Evolutionary conservation across 495 filamentous ascomycete genomes (phyloP), one percentile per base, ranked within the genome.

Genomic region (Aspergillus taichungensis): DNA sequence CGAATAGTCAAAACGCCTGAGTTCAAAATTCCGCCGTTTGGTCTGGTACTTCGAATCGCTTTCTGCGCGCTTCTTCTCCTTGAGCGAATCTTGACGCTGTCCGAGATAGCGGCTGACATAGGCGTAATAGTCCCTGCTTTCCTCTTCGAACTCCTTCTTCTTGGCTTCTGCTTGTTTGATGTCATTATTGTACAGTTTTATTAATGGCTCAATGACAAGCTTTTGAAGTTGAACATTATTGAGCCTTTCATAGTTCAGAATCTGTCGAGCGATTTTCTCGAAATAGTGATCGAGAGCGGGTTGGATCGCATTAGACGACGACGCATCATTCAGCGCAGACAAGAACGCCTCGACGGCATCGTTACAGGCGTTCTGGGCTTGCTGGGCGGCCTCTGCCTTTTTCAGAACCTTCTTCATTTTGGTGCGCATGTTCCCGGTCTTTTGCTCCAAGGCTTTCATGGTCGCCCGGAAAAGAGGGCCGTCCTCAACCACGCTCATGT

Each of bases 81-180:
- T 98, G 41, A 94, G 69, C 8, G 92, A 92, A 62, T 98, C 94
- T 59, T 94, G 87, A 37, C 89, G 79, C 57, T 96, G 92, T 34
- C 92, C 90, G 10, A 99, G 79, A 63, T 99, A 99, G 27, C 88
- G 84, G 53, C 87, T 82, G 36, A 96, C 86, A 58, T 94, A 96
- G 42, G 80, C 80, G 68, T 99, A 99, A 66, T 94, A 99, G 59
- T 97, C 90, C 56, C 89, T 87, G 64, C 89, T 96, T 56, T 97
- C 92, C 51, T 99, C 92, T 45, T 99, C 92, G 52, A 97, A 99
- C 57, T 97, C 94, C 46, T 89, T 88, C 69, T 91, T 96, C 68
- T 97, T 97, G 24, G 85, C 70, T 54, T 99, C 92, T 12, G 91
- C 92, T 67, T 95, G 89, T 65, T 99, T 99, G 69, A 99, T 95